Evolutionary conservation across 164 flowering plant genomes (phyloP), one percentile per base, ranked within the genome.

Genomic region (Dillenia suffruticosa): DNA sequence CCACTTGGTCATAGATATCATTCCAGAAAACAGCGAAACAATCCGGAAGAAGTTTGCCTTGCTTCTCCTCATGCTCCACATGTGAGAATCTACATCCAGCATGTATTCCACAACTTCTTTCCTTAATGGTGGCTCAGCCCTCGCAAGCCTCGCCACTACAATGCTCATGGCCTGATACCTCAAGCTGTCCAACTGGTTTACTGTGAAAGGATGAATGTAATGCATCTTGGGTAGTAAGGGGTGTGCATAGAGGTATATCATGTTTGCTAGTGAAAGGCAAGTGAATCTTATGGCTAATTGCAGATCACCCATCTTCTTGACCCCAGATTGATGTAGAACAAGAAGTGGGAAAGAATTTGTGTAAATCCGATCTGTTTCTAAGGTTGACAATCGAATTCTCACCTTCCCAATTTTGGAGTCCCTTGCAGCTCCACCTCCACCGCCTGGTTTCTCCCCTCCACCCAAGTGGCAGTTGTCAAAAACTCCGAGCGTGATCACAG

Each of bases 31-130:
- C 12, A 87, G 63, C 0, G 90, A 80, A 51, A 85, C 82, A 7
- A 85, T 83, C 24, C 93, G 59, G 65, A 87, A 85, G 81, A 87
- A 87, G 69, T 87, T 85, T 10, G 93, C 92, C 65, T 87, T 87
- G 79, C 92, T 86, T 72, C 80, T 73, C 51, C 85, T 75, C 88
- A 81, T 79, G 65, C 84, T 80, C 89, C 89, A 84, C 83, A 84
- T 87, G 64, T 85, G 88, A 16, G 93, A 85, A 65, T 83, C 90
- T 19, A 81, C 90, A 63, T 84, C 88, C n/a, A 87, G 65, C 93
- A 87, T 83, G 68, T 81, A 84, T 59, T 84, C 88, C 1, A 87
- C 88, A 8, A 87, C 85, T 63, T 87, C 92, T 61, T 78, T 81
- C 57, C 86, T 69, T 0, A 87, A 67, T 1, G 88, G 84, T 2